Base-by-base conservation (phyloP, 2,329 filamentous ascomycete genomes). In the Didymella pinodella region DNA sequence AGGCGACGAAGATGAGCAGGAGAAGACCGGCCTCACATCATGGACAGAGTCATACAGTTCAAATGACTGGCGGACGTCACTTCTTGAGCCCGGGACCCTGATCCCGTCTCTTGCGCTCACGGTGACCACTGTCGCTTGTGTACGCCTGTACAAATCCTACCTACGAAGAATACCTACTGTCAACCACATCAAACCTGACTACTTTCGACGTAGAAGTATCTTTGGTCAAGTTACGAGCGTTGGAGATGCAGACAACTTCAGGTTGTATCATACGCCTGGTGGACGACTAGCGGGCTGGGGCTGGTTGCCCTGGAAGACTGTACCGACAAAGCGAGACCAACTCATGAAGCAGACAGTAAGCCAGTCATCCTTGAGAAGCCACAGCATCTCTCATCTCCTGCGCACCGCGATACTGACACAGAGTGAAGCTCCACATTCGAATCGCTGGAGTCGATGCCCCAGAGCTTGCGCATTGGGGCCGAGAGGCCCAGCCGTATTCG, bases 221-320 rank as follows among this genome's bases (percentile, higher is more conserved):
- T 90, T 94, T 68, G 95, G 95, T 14, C 86, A 85, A 62, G 95
- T 98, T 41, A 97, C 94, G 12, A 93, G 91, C 67, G 95, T 99
- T 25, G 95, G 96, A 41, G 95, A 99, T 83, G 96, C 93, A 4
- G 95, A 99, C 78, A 94, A 94, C 74, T 97, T 99, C 76, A 90
- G 95, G 67, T 77, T 99, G 47, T 99, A 90, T 75, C 95, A 99
- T 77, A 98, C 93, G 0, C 95, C 95, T 0, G 94, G 94, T n/a
- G 95, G 95, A 11, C 85, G 88, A 65, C 77, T 93, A 50, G 85
- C 90, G 11, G 95, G 95, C 52, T 99, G 95, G 95, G 93, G 90
- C n/a, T 96, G 92, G 92, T 72, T 95, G 64, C 89, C 85, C 6
- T 83, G 86, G 75, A 83, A 92, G 70, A 88, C 79, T 58, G 84